Percentiles rank a stretch among this genome's conserved stretches.
Conservation (phyloP, 176 grass and related monocot genomes). For the Bothriochloa decipiens region DNA sequence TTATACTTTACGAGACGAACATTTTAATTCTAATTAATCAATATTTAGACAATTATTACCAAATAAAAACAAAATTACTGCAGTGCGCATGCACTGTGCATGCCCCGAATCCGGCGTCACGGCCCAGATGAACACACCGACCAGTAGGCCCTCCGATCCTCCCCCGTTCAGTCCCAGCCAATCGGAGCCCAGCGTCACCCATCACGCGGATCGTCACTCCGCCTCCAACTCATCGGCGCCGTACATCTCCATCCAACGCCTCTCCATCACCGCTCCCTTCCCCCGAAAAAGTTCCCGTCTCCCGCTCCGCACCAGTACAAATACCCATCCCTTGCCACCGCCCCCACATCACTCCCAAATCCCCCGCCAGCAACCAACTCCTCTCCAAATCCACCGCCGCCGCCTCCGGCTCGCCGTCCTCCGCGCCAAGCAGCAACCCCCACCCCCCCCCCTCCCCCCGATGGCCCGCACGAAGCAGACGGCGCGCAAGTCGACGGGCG, state of each 20-base stretch:
- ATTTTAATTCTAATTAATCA: too few species aligned
- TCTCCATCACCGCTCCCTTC: background rate
- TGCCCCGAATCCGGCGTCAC: too few species aligned
- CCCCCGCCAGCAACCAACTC: background rate
- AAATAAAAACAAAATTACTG: too few species aligned
- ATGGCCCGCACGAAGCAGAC: conserved; percentile 91
- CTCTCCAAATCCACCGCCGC: background rate
- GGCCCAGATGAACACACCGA: too few species aligned
- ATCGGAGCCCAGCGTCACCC: background rate
- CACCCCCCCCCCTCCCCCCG: accelerated
- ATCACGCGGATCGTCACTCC: background rate
- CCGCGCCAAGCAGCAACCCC: background rate
- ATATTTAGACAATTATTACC: too few species aligned
- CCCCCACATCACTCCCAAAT: background rate
- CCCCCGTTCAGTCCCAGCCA: background rate
- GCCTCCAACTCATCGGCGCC: background rate
- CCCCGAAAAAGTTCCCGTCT: background rate
- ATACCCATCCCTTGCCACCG: background rate
- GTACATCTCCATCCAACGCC: conserved; percentile 25
- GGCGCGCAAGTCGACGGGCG: conserved; percentile 69
- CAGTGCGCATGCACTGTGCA: too few species aligned
- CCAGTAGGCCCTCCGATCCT: background rate
- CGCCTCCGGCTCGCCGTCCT: background rate
- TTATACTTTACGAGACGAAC: too few species aligned
- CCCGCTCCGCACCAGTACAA: background rate